Base-by-base conservation (phyloP, 1,284 basidiomycete genomes). In the Amylostereum chailletii region DNA sequence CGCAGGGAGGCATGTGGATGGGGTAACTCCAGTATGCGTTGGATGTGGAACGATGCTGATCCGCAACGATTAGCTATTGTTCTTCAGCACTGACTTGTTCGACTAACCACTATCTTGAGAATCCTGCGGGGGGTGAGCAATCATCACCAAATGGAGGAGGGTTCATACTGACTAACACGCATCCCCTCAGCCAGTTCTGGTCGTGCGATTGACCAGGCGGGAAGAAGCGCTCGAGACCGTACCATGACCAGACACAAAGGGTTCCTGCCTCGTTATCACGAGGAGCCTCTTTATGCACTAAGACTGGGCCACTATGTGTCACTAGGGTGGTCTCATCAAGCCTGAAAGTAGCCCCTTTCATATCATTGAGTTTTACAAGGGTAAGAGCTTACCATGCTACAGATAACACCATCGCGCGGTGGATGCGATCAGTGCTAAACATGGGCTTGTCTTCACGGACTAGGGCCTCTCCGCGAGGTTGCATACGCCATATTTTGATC, bases 401-500 rank as follows among this genome's bases (percentile, higher is more conserved):
- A 2, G 81, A 83, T 19, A 81, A 59, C 1, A 86, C 75, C 9
- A 79, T 71, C n/a, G 82, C 76, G 55, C 75, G 77, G 55, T 87
- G 85, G 8, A 89, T 71, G 30, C 70, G 65, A 27, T 76, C 70
- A 43, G 75, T 83, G 55, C 78, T 83, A 58, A 87, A 88, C 1
- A 89, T 59, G 0, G 86, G 85, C 53, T 86, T 88, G 53, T 88
- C 85, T 61, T 83, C 81, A 39, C 82, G 71, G 31, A 68, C 65
- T 19, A 85, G 65, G 5, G 60, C 62, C 0, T 57, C 55, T 7
- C 60, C 47, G 51, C 68, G 47, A 37, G 62, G 53, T 52, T 72
- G 63, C 57, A 75, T 54, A 64, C 65, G 66, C 86, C 86, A 89
- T 6, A 89, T 83, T 62, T 87, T 87, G 26, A 86, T 75, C 2